Evolutionary conservation across 495 filamentous ascomycete species (phyloP), one percentile per base, ranked within the genome.

Genomic region (Tuber magnatum): DNA sequence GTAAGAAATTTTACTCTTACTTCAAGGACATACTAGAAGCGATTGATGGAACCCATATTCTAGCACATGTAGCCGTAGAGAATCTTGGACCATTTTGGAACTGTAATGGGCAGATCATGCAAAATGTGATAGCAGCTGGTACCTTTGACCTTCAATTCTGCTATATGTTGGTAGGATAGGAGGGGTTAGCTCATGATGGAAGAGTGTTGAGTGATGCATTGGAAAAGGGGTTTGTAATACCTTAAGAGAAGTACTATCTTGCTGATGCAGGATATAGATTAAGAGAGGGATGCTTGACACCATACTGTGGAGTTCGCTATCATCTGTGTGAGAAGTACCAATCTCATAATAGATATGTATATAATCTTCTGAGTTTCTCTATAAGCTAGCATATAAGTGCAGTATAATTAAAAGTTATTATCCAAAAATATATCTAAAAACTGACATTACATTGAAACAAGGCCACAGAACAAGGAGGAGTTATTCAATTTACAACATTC

Each of bases 1-100:
- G n/a, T n/a, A n/a, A n/a, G n/a, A n/a, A n/a, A n/a, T n/a, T n/a
- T n/a, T n/a, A n/a, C n/a, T n/a, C n/a, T n/a, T n/a, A n/a, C n/a
- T n/a, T n/a, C n/a, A n/a, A 75, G 48, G 73, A 80, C 44, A 43
- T 38, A 41, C 5, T 79, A 68, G 72, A 76, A 28, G 78, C 72
- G 8, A 22, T 76, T 28, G 69, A 80, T 56, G 69, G 78, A 61
- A 80, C 77, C 42, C 77, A 80, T 70, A 75, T 80, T 24, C 24
- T 22, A 10, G 68, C 43, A 24, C n/a, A 71, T 28, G 65, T 80
- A 3, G 2, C 10, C 1, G 42, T 1, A 14, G 42, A 43, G 10
- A 1, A 43, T 43, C 7, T 43, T 9, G 42, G 42, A 9, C 42
- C 42, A 43, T 43, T 43, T 43, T 10, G 42, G 5, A 43, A 43